Evolutionary conservation across 306 rosid species (phyloP), one percentile per base, ranked within the genome.

Genomic region (Quercus dentata): DNA sequence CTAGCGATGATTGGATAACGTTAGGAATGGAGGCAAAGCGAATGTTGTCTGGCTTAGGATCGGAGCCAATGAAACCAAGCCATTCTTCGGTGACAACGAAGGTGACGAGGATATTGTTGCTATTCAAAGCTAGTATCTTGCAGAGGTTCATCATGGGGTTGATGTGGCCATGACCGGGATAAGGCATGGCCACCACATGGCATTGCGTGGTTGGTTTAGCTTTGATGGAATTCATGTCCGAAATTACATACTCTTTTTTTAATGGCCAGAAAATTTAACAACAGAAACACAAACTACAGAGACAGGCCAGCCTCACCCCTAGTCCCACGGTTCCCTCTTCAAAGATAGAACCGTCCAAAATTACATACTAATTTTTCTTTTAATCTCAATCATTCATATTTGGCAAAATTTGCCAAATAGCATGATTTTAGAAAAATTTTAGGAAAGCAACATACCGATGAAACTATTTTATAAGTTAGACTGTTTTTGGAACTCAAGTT

Each of bases 61-160:
- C 74, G 1, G 68, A 62, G 69, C 73, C 7, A 75, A 65, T 75
- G 83, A 49, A 62, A 25, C 81, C 81, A 20, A 44, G 81, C 85
- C 85, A 81, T 61, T 81, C 85, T 63, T 81, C 62, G 2, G 85
- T 82, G 27, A 73, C 83, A 9, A 74, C 74, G 30, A 79, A 79
- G 57, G 78, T 62, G 21, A 74, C n/a, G 10, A 77, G n/a, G 19
- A 31, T 67, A 19, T 20, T 21, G 4, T 65, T 12, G 13, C 25
- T 77, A 21, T 55, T 77, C 21, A 28, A 27, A 65, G 21, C 77
- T 12, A 71, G 56, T 21, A 58, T 12, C 5, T 58, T 58, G 81
- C 79, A 76, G 69, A 83, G 69, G 91, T 81, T 89, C 69, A 85
- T 77, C 83, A 81, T 67, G 27, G 91, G 84, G 80, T 85, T 89